Evolutionary conservation across 2,329 filamentous ascomycete species (phyloP).

Genomic region (Stagonosporopsis tanaceti): DNA sequence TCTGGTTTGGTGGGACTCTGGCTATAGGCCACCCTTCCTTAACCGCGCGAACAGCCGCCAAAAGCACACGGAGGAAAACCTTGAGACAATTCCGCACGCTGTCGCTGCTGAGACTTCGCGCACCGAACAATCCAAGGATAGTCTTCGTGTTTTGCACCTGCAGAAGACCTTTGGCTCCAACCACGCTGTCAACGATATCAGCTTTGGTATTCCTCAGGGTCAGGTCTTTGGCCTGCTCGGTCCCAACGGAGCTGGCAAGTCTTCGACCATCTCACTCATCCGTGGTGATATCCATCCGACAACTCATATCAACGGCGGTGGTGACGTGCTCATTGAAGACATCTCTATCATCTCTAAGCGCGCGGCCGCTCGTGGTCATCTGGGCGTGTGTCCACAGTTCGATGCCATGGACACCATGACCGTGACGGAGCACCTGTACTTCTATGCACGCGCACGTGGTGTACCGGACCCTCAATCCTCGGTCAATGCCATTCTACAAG

Average conservation of each 20-base stretch:
- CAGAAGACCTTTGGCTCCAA: constrained; percentile 80
- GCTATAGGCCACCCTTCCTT: constrained; percentile 65
- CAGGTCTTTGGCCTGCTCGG: constrained; percentile 90
- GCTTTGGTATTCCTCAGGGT: constrained; percentile 79
- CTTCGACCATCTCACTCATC: constrained; percentile 86
- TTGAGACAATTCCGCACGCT: constrained; percentile 60
- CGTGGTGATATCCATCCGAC: constrained; percentile 85
- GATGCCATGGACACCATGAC: constrained; percentile 89
- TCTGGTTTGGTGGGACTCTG: constrained; percentile 82
- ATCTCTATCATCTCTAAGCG: constrained; percentile 77
- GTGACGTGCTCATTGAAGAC: constrained; percentile 82
- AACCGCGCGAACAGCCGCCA: constrained; percentile 45
- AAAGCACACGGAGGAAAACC: constrained; percentile 54
- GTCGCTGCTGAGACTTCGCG: constrained; percentile 70
- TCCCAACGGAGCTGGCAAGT: constrained; percentile 91
- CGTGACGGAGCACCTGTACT: constrained; percentile 82
- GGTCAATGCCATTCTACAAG: constrained; percentile 77
- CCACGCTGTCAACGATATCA: constrained; percentile 83
- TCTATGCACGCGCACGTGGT: constrained; percentile 86
- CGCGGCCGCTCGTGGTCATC: constrained; percentile 73
- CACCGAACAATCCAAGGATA: constrained; percentile 69
- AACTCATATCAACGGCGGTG: constrained; percentile 63
- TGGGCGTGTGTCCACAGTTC: constrained; percentile 87
- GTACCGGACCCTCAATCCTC: constrained; percentile 79
- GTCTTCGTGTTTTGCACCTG: constrained; percentile 79